phyloP scores from a whole-genome alignment of 2,329 filamentous ascomycete genomes.

The Onygenales sp. region DNA sequence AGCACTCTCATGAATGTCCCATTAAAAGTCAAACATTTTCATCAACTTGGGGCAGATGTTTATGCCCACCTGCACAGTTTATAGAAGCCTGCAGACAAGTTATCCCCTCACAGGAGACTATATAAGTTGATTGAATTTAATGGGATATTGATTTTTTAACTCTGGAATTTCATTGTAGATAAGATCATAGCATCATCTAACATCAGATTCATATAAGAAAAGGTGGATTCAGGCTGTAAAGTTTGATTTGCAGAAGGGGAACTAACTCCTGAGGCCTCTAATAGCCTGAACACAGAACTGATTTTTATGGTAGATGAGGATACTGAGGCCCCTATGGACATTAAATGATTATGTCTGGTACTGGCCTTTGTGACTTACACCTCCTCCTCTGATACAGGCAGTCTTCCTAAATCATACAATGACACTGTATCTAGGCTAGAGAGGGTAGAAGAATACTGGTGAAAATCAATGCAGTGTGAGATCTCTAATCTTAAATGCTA shows the following conservation, averaged over 20 bases:
- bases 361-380: not conserved
- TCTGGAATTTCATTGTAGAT: not conserved
- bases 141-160: not conserved
- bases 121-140: not conserved
- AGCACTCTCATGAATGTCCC: not conserved
- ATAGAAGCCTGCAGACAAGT: not conserved
- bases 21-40: not conserved
- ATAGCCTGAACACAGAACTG: no score
- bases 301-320: no score
- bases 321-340: no score
- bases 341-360: no score
- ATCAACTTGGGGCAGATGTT: not conserved
- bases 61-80: not conserved
- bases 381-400: not conserved
- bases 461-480: no score
- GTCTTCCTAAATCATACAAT: not conserved
- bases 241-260: no score
- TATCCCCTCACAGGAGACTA: no score
- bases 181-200: not conserved
- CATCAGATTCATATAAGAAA: not conserved
- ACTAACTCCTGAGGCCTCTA: no score
- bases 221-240: no score
- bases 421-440: not conserved
- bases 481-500: no score
- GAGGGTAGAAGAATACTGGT: not conserved